These are phyloP conservation scores for Panus rudis DNA, from an alignment of 768 basidiomycete genomes.

Conservation along the genomic window DNA sequence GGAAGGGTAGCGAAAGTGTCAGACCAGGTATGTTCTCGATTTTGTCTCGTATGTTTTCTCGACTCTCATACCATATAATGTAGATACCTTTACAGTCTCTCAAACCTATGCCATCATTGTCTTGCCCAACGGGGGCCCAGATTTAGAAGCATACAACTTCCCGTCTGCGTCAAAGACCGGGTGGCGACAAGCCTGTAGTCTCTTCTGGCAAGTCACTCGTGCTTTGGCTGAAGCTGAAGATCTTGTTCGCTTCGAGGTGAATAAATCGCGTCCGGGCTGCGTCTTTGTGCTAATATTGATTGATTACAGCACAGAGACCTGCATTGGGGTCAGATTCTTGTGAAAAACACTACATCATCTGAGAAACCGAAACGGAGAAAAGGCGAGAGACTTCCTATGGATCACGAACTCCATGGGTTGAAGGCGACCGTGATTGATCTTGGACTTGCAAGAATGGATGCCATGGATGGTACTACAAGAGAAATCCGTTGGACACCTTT, in stretches of 20 bases:
- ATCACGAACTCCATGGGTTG: conserved; percentile 59
- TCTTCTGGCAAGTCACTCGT: conserved; percentile 88
- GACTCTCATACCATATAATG: not conserved
- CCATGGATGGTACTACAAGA: conserved; percentile 35
- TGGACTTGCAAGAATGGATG: conserved; percentile 82
- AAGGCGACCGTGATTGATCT: conserved; percentile 88
- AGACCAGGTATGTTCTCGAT: conserved; percentile 59
- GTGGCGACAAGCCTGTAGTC: conserved; percentile 82
- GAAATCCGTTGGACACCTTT: conserved; percentile 69
- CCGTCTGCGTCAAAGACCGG: conserved; percentile 43
- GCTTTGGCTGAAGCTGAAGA: conserved; percentile 76
- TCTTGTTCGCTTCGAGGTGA: conserved; percentile 80
- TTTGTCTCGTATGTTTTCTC: conserved; percentile 7
- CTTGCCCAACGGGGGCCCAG: conserved; percentile 83
- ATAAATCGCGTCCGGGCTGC: too few relatives aligned
- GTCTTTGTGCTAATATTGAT: not conserved
- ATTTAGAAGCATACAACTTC: conserved; percentile 84
- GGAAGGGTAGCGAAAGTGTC: conserved; percentile 76
- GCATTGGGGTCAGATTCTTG: conserved; percentile 96
- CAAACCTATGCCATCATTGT: conserved; percentile 90
- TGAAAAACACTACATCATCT: conserved; percentile 44
- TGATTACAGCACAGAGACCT: conserved; percentile 89
- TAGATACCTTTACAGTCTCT: conserved; percentile 67
- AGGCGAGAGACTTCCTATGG: conserved; percentile 43
- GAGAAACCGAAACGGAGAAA: conserved; percentile 16